Evolutionary conservation across 192 early-diverging fungal genomes (phyloP), one percentile per base, ranked within the genome.

Genomic region (Backusella westeae): DNA sequence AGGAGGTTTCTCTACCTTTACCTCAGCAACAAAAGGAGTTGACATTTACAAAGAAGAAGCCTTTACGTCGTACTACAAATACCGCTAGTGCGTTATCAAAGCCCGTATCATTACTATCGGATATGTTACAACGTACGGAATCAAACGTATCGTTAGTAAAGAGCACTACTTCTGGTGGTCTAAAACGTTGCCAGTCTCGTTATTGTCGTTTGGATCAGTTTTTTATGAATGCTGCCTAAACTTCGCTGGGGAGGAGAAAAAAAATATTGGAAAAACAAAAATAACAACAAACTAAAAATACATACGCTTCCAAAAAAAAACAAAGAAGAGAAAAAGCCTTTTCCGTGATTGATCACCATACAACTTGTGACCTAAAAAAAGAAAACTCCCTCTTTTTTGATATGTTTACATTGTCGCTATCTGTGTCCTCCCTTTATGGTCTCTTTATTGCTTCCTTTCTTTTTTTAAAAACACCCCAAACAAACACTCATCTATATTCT

Each of bases 31-130:
- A 70, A 44, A 38, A 70, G 26, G 41, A 71, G 9, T 9, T 71
- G 70, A 71, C 44, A 71, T 71, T 71, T 49, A 34, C 70, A 49
- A 71, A 71, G 29, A 71, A 71, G 70, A 69, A 39, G 10, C 23
- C 56, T 63, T 63, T 63, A 63, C 56, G 56, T 14, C 56, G 56
- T 63, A 63, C 56, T 29, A 63, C 21, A 29, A 63, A 23, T 63
- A 63, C 56, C 1, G n/a, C 52, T 53, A 63, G 56, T 29, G 56
- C 56, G 3, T 63, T 63, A 63, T 63, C 56, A 63, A 69, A 71
- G 26, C 70, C 70, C 3, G 70, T 71, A 12, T 71, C 70, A 26
- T 44, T 71, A 17, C 32, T 71, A 71, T 71, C 70, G n/a, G 44
- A 71, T 71, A 71, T 71, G 70, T 44, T 71, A 32, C 70, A 71